These are phyloP conservation scores for Camelina sativa DNA, from an alignment of 345 rosid genomes.

Conservation along the genomic window DNA sequence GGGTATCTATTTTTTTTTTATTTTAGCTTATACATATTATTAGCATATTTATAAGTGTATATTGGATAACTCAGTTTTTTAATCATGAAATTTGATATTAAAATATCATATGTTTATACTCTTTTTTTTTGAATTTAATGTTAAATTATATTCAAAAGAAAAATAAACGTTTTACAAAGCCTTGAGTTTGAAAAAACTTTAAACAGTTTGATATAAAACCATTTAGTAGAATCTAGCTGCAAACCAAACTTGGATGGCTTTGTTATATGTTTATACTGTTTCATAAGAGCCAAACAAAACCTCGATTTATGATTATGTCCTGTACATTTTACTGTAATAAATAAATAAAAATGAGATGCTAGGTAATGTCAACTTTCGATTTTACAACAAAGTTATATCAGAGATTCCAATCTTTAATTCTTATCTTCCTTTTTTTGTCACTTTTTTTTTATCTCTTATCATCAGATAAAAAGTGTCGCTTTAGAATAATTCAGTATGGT, in stretches of 20 bases:
- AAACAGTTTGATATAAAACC: no score
- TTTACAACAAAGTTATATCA: neutral
- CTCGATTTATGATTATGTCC: neutral
- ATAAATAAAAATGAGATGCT: no score
- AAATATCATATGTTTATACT: neutral
- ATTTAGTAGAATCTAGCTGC: no score
- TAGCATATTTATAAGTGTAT: no score
- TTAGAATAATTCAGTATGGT: slow-evolving; percentile 2
- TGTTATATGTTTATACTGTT: neutral
- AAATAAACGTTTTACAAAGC: no score
- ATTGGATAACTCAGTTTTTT: neutral
- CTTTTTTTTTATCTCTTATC: neutral
- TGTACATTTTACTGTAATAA: no score
- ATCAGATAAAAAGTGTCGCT: slow-evolving; percentile 13
- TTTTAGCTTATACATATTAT: no score
- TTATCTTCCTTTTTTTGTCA: neutral
- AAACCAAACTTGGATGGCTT: no score
- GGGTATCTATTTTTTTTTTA: no score
- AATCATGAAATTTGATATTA: neutral
- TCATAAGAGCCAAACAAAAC: neutral
- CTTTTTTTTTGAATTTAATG: neutral
- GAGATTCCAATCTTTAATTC: neutral
- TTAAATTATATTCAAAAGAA: no score
- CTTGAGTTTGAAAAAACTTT: no score
- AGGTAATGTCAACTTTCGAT: no score